Base-by-base conservation (phyloP, 192 early-diverging fungal species). In the Entomortierella chlamydospora region DNA sequence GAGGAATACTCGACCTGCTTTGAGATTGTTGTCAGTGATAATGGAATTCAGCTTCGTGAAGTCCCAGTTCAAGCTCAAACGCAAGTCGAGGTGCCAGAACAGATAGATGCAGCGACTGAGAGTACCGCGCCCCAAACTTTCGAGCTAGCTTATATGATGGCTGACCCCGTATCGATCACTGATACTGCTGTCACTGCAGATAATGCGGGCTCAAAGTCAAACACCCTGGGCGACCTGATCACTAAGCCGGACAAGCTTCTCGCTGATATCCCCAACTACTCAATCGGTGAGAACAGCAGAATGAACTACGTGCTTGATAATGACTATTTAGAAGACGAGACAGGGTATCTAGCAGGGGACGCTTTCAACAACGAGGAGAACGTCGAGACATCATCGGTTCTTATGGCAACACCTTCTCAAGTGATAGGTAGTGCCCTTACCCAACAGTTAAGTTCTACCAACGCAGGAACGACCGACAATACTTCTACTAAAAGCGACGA, bases 1-100 rank as follows among this genome's bases (percentile, higher is more conserved):
- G 80, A 82, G 20, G 80, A 82, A 37, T 82, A 82, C 54, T 82
- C 80, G 5, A 82, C 80, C 6, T 82, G 72, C 29, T 82, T 82
- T 60, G 78, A 81, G 25, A 57, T 81, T 29, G 37, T 53, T 28
- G 74, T 79, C 30, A 26, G 33, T 41, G 62, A 49, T 18, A 15
- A 17, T 23, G 26, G 7, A 0, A 58, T 59, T 9, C 56, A 43
- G 22, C 28, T 34, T 11, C 39, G 70, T 29, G 61, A 37, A 9
- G 18, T 61, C 23, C 18, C 47, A 43, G 42, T 33, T 20, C 47
- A 54, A 15, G 20, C 17, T 23, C 20, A 42, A 31, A 31, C 17
- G 23, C 2, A 55, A 20, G 15, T 20, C 20, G 45, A 47, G 15
- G 45, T 12, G 8, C 13, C 63, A 15, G n/a, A 39, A 31, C 39